Evolutionary conservation across 2,329 filamentous ascomycete genomes (phyloP).

Genomic region (Penicillium expansum): DNA sequence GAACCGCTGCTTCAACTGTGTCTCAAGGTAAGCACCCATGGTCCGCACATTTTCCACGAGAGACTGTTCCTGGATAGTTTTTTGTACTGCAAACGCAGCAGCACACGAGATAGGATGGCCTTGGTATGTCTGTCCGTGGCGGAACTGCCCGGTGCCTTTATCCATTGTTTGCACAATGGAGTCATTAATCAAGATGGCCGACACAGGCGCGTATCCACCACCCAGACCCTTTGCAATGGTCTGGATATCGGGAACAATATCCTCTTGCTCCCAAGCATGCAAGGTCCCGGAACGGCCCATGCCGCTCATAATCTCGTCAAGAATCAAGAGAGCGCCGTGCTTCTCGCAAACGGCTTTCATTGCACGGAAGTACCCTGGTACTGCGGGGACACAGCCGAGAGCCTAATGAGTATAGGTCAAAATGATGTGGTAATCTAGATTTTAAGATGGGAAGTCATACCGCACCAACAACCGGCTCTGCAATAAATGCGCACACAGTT

Average conservation of each 20-base stretch:
- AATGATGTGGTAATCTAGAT: not conserved
- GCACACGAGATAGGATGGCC: conserved; percentile 57
- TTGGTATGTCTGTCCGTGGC: conserved; percentile 62
- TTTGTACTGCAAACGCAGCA: conserved; percentile 61
- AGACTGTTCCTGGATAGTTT: conserved; percentile 56
- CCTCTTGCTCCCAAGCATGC: conserved; percentile 60
- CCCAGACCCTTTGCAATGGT: conserved; percentile 60
- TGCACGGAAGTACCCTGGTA: conserved; percentile 66
- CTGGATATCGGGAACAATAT: conserved; percentile 58
- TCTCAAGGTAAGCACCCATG: conserved; percentile 50
- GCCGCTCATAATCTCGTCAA: conserved; percentile 74
- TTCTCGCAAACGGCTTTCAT: conserved; percentile 67
- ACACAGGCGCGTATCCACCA: conserved; percentile 56
- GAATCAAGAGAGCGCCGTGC: conserved; percentile 70
- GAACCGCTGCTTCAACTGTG: conserved; percentile 46
- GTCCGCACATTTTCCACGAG: conserved; percentile 57
- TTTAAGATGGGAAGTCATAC: conserved; percentile 44
- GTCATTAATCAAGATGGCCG: conserved; percentile 53
- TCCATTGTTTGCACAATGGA: conserved; percentile 50
- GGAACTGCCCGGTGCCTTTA: conserved; percentile 50
- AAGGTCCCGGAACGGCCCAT: conserved; percentile 58
- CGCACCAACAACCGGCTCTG: conserved; percentile 70
- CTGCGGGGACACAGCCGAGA: conserved; percentile 65
- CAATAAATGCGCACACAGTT: conserved; percentile 68
- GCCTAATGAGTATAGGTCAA: conserved; percentile 43